Base-by-base conservation (phyloP, 164 flowering plant species). In the Magnolia officinalis region DNA sequence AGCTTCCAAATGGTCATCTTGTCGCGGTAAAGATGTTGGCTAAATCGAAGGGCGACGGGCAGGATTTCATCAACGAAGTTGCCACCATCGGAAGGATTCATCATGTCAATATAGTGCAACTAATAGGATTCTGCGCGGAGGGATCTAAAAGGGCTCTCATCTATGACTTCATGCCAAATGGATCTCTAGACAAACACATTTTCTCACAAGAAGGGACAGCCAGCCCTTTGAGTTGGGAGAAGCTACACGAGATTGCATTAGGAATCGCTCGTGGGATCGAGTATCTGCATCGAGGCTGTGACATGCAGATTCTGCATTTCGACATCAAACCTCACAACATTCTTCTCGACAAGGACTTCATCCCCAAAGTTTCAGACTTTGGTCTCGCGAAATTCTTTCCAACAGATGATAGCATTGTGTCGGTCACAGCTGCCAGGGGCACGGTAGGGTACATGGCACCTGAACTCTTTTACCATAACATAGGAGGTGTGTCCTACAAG, bases 261-360 rank as follows among this genome's bases (percentile, higher is more conserved):
- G 77, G 71, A 19, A 50, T 67, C 9, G 77, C 77, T 49, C 58
- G 31, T 31, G 77, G 77, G 6, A 74, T 74, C 23, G 64, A 67
- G 20, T 74, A 66, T 50, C n/a, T 74, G 63, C 77, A 74, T 52
- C 59, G 50, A 8, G 79, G 79, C 9, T 77, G 79, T 37, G 63
- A 77, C 21, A 20, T 37, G 10, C n/a, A 68, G 6, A 77, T 77
- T 23, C 50, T 77, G 16, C 79, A 77, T 64, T 72, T 77, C 50
- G 79, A 77, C 64, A 77, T 77, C 59, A 77, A 77, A 23, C 74
- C 77, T 4, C 71, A 74, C 21, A 74, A 74, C 31, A 74, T 74
- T 26, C 71, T 74, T 50, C 20, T 67, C 16, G 75, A 77, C 24
- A 14, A 77, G 10, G 49, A 63, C 21, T 77, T 77, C 45, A 14